Evolutionary conservation across 2,329 filamentous ascomycete species (phyloP), one percentile per base, ranked within the genome.

Genomic region (Fonsecaea monophora): DNA sequence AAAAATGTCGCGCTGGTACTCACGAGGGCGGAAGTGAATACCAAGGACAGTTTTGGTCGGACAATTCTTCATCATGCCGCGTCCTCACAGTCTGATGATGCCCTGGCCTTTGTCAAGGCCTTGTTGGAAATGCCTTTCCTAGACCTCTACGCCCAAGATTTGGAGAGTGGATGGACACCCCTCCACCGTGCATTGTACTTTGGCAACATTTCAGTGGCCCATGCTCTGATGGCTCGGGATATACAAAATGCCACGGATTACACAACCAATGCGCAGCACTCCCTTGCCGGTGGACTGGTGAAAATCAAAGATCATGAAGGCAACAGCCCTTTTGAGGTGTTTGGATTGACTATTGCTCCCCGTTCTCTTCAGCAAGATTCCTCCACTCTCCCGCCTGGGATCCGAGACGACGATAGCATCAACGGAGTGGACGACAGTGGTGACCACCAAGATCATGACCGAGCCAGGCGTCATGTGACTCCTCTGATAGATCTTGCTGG

Each of bases 231-330:
- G 70, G 87, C 90, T 60, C 90, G 90, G 71, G 94, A 97, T 76
- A 83, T 89, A 25, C 86, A 85, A 42, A 88, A 93, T 73, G 84
- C 85, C 32, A 83, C 85, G 4, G 84, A 88, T 50, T 88, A 89
- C 69, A 86, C 87, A 6, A 82, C 85, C 18, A 84, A 84, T 30
- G 85, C 84, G 13, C 82, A 86, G 18, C 80, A 84, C 21, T 87
- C 87, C 73, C 64, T 73, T 56, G 86, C 89, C 37, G 89, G 90
- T 9, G 90, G 89, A 34, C 81, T 98, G 50, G 94, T 97, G 74
- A 97, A 96, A 81, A 92, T 95, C 60, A 99, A 98, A 78, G 95
- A 99, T 75, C 89, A 91, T 66, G 95, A 98, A 79, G 94, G 94
- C 9, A 93, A 96, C 75, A 96, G 93, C 71, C 94, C 95, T 0